Evolutionary conservation across 495 filamentous ascomycete genomes (phyloP), one percentile per base, ranked within the genome.

Genomic region (Glutinoglossum americanum): DNA sequence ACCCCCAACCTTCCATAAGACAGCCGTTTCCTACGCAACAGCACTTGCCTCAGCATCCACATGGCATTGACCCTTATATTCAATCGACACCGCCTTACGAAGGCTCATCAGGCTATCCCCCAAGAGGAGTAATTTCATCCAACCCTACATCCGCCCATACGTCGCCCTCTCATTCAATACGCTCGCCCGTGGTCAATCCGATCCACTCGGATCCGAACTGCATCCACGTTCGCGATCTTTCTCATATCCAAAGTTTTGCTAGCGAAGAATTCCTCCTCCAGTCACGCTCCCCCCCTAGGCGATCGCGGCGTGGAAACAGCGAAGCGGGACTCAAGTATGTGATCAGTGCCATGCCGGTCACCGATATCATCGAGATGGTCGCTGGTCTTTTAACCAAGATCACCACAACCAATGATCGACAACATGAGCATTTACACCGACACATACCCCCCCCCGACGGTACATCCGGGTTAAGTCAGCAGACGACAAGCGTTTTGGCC

Each of bases 331-430:
- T 60, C 69, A 78, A 83, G 63, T 99, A 94, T 67, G 92, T 97
- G 68, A 97, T 99, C 61, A 96, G 89, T 69, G 84, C 81, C 55
- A 99, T 99, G 92, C 90, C 93, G 54, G 92, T 97, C 60, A 78
- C 80, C 55, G 93, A 99, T 62, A 89, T 99, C 62, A 99, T 99
- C 69, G 93, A 99, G 69, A 99, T 99, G 93, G 93, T 99, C 7
- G 92, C 92, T 5, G 90, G 87, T n/a, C 80, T 99, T 41, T 73
- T 99, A 59, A 95, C 93, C 9, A 97, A 97, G 69, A 99, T 99
- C 61, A 96, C 92, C 5, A 89, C 87, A 1, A 95, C 92, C 55
- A 99, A 99, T 66, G 92, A 99, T 66, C 72, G 80, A 35, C 90
- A 96, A 63, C 88, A 96, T 69, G 88, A 96, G 64, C 77, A 82